Evolutionary conservation across 371 early-diverging fungal genomes (phyloP).

Genomic region (Conidiobolus incongruus): DNA sequence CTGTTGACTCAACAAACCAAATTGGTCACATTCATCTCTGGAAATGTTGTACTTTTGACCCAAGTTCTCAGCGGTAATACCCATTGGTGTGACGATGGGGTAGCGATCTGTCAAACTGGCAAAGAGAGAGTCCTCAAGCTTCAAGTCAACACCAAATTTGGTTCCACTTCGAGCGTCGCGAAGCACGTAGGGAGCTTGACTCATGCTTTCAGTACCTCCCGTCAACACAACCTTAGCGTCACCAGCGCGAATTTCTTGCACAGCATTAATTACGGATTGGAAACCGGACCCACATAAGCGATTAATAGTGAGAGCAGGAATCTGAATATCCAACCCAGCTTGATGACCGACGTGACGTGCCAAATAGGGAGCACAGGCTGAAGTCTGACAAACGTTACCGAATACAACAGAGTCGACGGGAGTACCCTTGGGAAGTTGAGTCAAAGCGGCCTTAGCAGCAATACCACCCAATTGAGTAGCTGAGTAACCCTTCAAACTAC

Average conservation of each 20-base stretch:
- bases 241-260: slow-evolving; percentile 67
- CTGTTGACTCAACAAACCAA: slow-evolving; percentile 61
- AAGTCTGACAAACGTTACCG: slow-evolving; percentile 87
- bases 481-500: slow-evolving; percentile 30
- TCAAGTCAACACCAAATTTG: slow-evolving; percentile 66
- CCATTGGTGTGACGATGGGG: slow-evolving; percentile 77
- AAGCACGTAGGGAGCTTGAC: slow-evolving; percentile 66
- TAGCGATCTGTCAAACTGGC: slow-evolving; percentile 70
- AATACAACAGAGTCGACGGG: slow-evolving; percentile 77
- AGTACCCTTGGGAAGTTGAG: slow-evolving; percentile 36
- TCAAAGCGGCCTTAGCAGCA: slow-evolving; percentile 72
- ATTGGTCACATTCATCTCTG: slow-evolving; percentile 69
- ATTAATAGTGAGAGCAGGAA: slow-evolving; percentile 81
- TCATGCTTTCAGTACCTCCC: slow-evolving; percentile 90
- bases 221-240: slow-evolving; percentile 72
- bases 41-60: slow-evolving; percentile 63
- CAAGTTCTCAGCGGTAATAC: slow-evolving; percentile 88
- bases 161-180: slow-evolving; percentile 62
- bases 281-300: slow-evolving; percentile 92
- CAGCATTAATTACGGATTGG: slow-evolving; percentile 78
- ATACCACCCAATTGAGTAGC: slow-evolving; percentile 83
- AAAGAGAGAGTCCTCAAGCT: slow-evolving; percentile 70
- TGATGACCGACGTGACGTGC: slow-evolving; percentile 85
- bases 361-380: slow-evolving; percentile 60
- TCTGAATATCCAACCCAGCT: slow-evolving; percentile 51